A percentile compares a stretch with the other conserved stretches of the same genome.
These are phyloP conservation scores for Bipolaris sorokiniana DNA, from an alignment of 2,329 filamentous ascomycete species.

Conservation along the genomic window DNA sequence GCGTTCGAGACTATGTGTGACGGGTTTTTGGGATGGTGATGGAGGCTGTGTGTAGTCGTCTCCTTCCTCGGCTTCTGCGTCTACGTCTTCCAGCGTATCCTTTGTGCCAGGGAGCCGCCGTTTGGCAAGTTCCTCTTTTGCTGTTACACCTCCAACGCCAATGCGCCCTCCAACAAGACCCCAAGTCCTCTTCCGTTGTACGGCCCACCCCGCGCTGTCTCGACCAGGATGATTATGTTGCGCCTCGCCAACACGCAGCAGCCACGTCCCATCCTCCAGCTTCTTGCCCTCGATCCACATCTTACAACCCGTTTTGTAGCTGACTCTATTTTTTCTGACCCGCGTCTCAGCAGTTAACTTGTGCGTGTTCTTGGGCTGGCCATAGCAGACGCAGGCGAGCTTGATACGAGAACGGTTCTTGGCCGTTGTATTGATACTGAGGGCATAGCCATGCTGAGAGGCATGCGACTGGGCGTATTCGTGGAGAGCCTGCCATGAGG, in stretches of 20 bases:
- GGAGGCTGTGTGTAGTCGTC: slow-evolving; percentile 1
- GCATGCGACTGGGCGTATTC: slow-evolving; percentile 43
- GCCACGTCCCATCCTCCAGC: slow-evolving; percentile 39
- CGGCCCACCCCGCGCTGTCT: slow-evolving; percentile 38
- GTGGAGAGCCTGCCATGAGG: slow-evolving; percentile 40
- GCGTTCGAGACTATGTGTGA: slow-evolving; percentile 33
- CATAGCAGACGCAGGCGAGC: slow-evolving; percentile 47
- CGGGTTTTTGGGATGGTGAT: slow-evolving; percentile 8
- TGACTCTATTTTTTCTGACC: slow-evolving; percentile 42
- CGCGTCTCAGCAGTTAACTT: slow-evolving; percentile 46
- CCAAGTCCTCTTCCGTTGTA: slow-evolving; percentile 46
- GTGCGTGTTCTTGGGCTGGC: slow-evolving; percentile 45
- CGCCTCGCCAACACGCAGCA: slow-evolving; percentile 37
- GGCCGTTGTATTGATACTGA: slow-evolving; percentile 47
- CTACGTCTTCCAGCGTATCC: slow-evolving; percentile 6
- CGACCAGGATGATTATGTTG: slow-evolving; percentile 42
- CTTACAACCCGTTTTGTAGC: slow-evolving; percentile 44
- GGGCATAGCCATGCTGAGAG: slow-evolving; percentile 43
- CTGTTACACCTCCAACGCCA: slow-evolving; percentile 42
- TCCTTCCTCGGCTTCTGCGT: slow-evolving; percentile 9
- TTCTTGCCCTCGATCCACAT: slow-evolving; percentile 48
- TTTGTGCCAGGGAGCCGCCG: slow-evolving; percentile 4
- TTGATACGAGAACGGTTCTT: slow-evolving; percentile 47
- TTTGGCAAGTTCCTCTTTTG: slow-evolving; percentile 35
- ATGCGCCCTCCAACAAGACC: slow-evolving; percentile 38